Percentiles rank a stretch among this genome's conserved stretches.
phyloP scores from a whole-genome alignment of 2,329 filamentous ascomycete genomes.

The Ascochyta clinopodiicola region DNA sequence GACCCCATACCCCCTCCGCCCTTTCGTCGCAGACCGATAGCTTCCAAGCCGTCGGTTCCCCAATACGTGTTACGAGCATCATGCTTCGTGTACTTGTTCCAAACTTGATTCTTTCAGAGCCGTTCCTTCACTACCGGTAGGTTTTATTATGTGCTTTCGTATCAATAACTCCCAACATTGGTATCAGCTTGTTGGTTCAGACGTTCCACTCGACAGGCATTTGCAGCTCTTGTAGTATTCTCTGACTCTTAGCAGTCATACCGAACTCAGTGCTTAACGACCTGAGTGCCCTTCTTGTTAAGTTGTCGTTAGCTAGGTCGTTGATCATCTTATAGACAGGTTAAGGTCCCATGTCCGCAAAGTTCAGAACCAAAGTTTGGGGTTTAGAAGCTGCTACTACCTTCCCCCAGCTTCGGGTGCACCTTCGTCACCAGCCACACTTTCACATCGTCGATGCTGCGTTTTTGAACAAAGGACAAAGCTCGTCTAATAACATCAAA shows the following conservation, averaged over 20 bases:
- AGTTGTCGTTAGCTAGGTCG: background rate
- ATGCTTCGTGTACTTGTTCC: slow-evolving; percentile 3
- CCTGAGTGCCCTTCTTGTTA: background rate
- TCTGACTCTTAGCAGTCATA: background rate
- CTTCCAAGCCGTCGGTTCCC: slow-evolving; percentile 19
- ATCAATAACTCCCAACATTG: background rate
- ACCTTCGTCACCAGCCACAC: slow-evolving; percentile 12
- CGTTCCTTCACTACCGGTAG: background rate
- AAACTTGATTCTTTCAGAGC: background rate
- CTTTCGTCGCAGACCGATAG: slow-evolving; percentile 20
- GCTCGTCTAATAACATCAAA: background rate
- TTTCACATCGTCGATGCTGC: background rate
- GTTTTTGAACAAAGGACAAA: background rate
- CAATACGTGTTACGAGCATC: slow-evolving; percentile 5
- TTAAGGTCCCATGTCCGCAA: background rate
- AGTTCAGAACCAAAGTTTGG: background rate
- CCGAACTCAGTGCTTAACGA: background rate
- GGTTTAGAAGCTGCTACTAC: background rate
- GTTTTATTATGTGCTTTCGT: background rate
- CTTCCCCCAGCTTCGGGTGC: background rate
- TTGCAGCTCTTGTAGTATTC: background rate
- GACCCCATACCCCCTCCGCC: slow-evolving; percentile 24
- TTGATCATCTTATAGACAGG: background rate
- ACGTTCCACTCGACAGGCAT: background rate
- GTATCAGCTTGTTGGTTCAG: background rate